These are phyloP conservation scores for Thuidium tamariscinum DNA, from an alignment of 225 moss, liverwort and hornwort genomes.

Conservation along the genomic window DNA sequence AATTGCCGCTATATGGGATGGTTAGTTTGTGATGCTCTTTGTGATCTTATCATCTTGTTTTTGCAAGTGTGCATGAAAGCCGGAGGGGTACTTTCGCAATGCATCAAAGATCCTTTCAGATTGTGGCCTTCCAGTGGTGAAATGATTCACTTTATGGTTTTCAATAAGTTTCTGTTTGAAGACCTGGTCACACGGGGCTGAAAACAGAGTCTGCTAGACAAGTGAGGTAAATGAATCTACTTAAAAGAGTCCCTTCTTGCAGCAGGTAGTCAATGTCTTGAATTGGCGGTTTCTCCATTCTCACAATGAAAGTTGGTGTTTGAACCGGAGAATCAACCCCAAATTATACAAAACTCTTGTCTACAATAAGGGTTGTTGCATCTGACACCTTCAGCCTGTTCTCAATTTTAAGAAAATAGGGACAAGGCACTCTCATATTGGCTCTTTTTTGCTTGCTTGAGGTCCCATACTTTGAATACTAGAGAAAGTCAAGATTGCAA, in stretches of 20 bases:
- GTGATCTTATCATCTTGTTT: not conserved
- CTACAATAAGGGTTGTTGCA: too few species aligned
- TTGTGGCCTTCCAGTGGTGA: too few species aligned
- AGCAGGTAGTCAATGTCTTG: not conserved
- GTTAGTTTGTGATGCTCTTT: not conserved
- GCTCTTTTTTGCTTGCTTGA: too few species aligned
- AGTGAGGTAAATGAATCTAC: not conserved
- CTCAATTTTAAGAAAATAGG: too few species aligned
- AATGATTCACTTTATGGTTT: not conserved
- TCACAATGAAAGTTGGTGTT: not conserved
- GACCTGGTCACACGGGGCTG: not conserved
- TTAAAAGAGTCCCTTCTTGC: not conserved
- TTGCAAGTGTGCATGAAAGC: not conserved
- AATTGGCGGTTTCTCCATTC: rapidly evolving
- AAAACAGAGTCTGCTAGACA: not conserved
- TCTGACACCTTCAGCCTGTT: too few species aligned
- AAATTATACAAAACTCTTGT: not conserved
- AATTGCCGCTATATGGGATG: too few species aligned
- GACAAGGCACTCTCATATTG: too few species aligned
- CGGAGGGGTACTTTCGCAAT: not conserved
- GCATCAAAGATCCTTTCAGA: not conserved
- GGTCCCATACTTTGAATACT: too few species aligned
- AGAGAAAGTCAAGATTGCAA: too few species aligned
- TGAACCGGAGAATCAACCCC: rapidly evolving
- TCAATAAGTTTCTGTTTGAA: not conserved